Evolutionary conservation across 352 stramenopile species (phyloP).

Genomic region (Hyaloperonospora arabidopsidis): DNA sequence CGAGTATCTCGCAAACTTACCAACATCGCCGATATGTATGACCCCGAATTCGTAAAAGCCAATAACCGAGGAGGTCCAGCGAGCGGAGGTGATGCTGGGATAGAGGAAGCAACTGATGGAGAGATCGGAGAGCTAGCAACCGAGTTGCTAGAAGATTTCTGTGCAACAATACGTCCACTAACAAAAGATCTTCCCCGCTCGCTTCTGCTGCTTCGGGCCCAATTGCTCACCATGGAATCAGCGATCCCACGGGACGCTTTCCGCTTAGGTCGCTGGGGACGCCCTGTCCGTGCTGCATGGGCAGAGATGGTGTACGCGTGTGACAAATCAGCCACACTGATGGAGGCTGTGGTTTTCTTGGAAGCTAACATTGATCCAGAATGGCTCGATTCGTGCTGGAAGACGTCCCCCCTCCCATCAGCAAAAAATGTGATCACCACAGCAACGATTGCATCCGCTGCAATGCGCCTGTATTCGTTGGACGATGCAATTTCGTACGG

Average conservation of each 20-base stretch:
- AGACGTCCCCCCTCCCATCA: constrained; percentile 54
- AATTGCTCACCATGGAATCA: constrained; percentile 64
- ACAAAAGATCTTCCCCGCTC: constrained; percentile 34
- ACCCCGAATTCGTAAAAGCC: constrained; percentile 47
- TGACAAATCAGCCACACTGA: constrained; percentile 34
- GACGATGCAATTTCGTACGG: constrained; percentile 74
- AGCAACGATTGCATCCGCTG: constrained; percentile 61
- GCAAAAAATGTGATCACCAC: constrained; percentile 47
- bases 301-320: constrained; percentile 64
- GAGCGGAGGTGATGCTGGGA: constrained; percentile 15
- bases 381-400: constrained; percentile 72
- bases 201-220: constrained; percentile 49
- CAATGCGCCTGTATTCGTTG: constrained; percentile 67
- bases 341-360: constrained; percentile 66
- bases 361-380: constrained; percentile 70
- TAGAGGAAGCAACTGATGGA: constrained; percentile 51
- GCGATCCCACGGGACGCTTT: constrained; percentile 77
- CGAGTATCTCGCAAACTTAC: constrained; percentile 68
- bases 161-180: constrained; percentile 37
- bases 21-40: constrained; percentile 76
- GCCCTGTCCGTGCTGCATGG: constrained; percentile 59
- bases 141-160: constrained; percentile 56
- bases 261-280: constrained; percentile 58
- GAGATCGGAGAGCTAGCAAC: constrained; percentile 65
- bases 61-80: constrained; percentile 14